Evolutionary conservation across 371 early-diverging fungal species (phyloP).

Genomic region (Coemansia sp.): DNA sequence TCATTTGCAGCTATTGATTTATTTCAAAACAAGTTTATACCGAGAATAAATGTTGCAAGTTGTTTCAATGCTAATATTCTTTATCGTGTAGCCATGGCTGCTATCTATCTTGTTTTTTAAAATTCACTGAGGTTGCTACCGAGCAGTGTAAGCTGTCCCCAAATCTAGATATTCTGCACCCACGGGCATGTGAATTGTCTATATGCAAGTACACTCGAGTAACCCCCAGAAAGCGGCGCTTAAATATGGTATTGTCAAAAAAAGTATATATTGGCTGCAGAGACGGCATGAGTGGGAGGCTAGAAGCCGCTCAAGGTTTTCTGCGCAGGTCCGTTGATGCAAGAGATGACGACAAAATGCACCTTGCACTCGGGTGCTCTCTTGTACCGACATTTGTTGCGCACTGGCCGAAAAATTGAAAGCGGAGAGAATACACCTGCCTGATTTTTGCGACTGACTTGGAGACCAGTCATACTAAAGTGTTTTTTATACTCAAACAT

Average conservation of each 20-base stretch:
- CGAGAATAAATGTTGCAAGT: neutral
- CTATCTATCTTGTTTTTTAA: neutral
- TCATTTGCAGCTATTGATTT: neutral
- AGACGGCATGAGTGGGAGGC: neutral
- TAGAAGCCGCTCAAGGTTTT: neutral
- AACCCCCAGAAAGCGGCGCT: conserved; percentile 1
- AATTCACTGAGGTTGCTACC: neutral
- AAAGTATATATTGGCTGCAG: conserved; percentile 11
- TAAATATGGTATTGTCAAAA: neutral
- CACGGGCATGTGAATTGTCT: neutral
- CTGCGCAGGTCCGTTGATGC: neutral
- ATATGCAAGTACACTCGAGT: neutral
- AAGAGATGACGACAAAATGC: neutral
- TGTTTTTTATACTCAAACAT: neutral
- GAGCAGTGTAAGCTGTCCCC: neutral
- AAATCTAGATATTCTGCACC: neutral
- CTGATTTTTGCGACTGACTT: neutral
- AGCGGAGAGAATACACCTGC: neutral
- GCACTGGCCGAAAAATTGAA: neutral
- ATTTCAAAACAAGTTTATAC: neutral
- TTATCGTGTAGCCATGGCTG: neutral
- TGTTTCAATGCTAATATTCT: neutral
- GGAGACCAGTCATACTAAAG: neutral
- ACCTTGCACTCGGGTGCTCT: neutral
- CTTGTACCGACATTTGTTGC: neutral